Evolutionary conservation across 768 basidiomycete species (phyloP), one percentile per base, ranked within the genome.

Genomic region (Harrya chromipes): DNA sequence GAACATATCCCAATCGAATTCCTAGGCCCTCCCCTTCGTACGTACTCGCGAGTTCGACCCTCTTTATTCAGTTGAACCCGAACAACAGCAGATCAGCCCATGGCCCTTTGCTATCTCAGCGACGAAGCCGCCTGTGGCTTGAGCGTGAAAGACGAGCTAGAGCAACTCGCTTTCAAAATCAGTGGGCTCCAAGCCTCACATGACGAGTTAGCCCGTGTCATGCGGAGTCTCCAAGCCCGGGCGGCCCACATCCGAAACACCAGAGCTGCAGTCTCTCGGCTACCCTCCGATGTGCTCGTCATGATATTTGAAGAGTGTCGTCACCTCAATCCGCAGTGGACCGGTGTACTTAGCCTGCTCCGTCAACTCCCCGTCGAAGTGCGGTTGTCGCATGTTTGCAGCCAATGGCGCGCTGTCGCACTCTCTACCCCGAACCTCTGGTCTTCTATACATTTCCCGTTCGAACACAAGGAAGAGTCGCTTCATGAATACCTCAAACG

Each of bases 321-420:
- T 43, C 65, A 69, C 49, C 48, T 60, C 23, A 65, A 60, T 37
- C 64, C 65, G 21, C 67, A 67, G 47, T 67, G 67, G 63, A 45
- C 56, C 13, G 66, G 65, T n/a, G 61, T 69, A 13, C 66, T 65
- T 38, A 59, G 57, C 46, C 56, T 65, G 9, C 67, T 69, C 29
- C 65, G 60, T 40, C 67, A 69, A 43, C 60, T 58, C n/a, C 67
- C 67, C 26, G 27, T 68, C 46, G 67, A 67, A 49, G 57, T 67
- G 29, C 66, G 65, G 26, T 47, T 73, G 23, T 68, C 72, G 29
- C 65, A 67, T 39, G 66, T 72, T 19, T 63, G 62, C 29, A 58
- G 53, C 33, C 64, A 62, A 35, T 71, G 72, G 72, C 65, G 71
- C 27, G 50, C 52, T 6, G 63, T 72, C 13, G 64, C 72, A 14